Base-by-base conservation (phyloP, 1,284 basidiomycete genomes). In the Puccinia triticina region DNA sequence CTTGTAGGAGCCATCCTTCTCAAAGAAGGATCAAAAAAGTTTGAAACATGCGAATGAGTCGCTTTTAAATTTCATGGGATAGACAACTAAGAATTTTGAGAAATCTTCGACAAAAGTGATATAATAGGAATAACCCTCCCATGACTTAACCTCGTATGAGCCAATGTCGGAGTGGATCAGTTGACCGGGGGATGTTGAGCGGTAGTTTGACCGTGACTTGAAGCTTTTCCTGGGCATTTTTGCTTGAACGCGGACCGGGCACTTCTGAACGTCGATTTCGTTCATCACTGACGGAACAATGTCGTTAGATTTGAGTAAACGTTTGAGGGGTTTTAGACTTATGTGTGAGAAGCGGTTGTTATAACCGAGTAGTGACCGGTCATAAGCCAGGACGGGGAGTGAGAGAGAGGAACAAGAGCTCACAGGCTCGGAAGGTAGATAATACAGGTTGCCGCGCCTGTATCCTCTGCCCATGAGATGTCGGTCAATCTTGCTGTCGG, bases 21-120 rank as follows among this genome's bases (percentile, higher is more conserved):
- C 46, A 67, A 67, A 72, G 18, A 29, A 50, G 69, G 46, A 16
- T 14, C 43, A 11, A 26, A 50, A 72, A 21, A 67, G 10, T 40
- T 67, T 67, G 69, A 72, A 72, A 18, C 69, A 72, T 4, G 3
- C 16, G n/a, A 72, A 72, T 21, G 43, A 40, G 11, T 72, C 69
- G 11, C 16, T n/a, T 50, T 72, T 72, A 2, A 14, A 50, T 50
- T 72, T 72, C 69, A 48, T 48, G 7, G 69, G 69, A 29, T 26
- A 72, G 26, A 50, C 1, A n/a, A 21, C 1, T 12, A 50, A 2
- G 26, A 26, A 48, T 72, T 72, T 72, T 2, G 40, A 48, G 50
- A 8, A 50, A 29, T 72, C 46, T 8, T 72, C 43, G 26, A 72
- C 26, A 72, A 72, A 72, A 16, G 69, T 16, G 69, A 72, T 46